Base-by-base conservation (phyloP, 148 eudicot genomes). In the Nyssa sinensis region DNA sequence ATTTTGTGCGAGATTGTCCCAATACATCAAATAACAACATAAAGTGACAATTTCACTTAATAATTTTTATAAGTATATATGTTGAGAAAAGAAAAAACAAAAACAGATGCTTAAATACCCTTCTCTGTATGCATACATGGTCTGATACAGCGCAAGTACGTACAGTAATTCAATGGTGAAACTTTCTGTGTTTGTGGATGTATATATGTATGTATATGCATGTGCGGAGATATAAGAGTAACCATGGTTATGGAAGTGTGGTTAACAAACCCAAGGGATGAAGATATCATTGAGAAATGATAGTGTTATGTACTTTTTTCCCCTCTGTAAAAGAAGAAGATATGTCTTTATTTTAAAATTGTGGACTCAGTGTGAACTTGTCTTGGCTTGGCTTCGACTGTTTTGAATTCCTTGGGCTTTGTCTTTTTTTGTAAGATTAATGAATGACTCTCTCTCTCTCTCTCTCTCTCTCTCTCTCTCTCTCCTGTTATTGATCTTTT, bases 241-340 rank as follows among this genome's bases (percentile, higher is more conserved):
- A 84, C 85, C 80, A 77, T 68, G 84, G 89, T 82, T 75, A 74
- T 72, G 23, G 70, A 51, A 32, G 51, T 51, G 73, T 49, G 80
- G 80, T 81, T 73, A 77, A 66, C 53, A 27, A 67, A 76, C 77
- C 39, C 62, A 53, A 12, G 24, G 21, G 60, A 67, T 62, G 74
- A 3, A 37, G 60, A 62, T 82, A 94, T 94, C 89, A 94, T 94
- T 91, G 98, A 82, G 90, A 84, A 88, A 91, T 94, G 93, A 94
- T 90, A 80, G 85, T 82, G 86, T 90, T 90, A 82, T 88, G 96
- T 90, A 88, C 90, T 90, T 87, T 64, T 4, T 27, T 37, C 7
- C 80, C 71, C 82, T 81, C 84, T 53, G 64, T 5, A 25, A 78
- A 69, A 79, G 41, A 74, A 44, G 68, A 75, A 35, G 73, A 24